Base-by-base conservation (phyloP, 2,329 filamentous ascomycete species). In the Pseudocercospora vitis region DNA sequence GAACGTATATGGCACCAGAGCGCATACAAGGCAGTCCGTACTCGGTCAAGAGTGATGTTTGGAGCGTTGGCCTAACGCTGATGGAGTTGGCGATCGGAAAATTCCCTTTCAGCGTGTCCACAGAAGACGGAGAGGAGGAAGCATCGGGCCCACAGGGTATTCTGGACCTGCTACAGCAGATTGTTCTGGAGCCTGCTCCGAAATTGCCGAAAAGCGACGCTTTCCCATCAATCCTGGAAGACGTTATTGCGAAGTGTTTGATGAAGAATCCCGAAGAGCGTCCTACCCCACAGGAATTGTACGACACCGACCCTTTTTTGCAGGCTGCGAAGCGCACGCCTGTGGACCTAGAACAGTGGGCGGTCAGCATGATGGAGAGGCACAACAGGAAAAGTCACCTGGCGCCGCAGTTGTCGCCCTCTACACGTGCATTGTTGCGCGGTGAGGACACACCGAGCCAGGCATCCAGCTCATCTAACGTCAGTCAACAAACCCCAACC, bases 1-100 rank as follows among this genome's bases (percentile, higher is more conserved):
- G 94, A 31, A 99, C 94, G 52, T 99, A 99, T 78, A 99, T 99
- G 94, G 94, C 94, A 0, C 94, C 94, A 0, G 94, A 99, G 76
- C 85, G 94, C 71, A 99, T 99, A 63, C 91, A 97, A 71, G 94
- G 94, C 58, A 91, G 94, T 60, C 91, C 89, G 65, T 99, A 99
- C 74, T 96, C 92, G 0, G 92, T 99, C 66, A 96, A 96, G 73
- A 96, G 91, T 9, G 94, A 99, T 71, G 94, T 99, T 3, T 99
- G 94, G 94, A 96, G 91, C 81, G 95, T 96, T 59, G 94, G 94
- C 26, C 78, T 99, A 62, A 87, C 87, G 0, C 85, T 99, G 58
- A 97, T 99, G 91, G 94, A 99, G 73, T 76, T 99, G 63, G 94
- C 94, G 28, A 96, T 99, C 68, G 94, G 94, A 61, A 91, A 95